Evolutionary conservation across 768 basidiomycete species (phyloP).

Genomic region (Tricholoma saponaceum): DNA sequence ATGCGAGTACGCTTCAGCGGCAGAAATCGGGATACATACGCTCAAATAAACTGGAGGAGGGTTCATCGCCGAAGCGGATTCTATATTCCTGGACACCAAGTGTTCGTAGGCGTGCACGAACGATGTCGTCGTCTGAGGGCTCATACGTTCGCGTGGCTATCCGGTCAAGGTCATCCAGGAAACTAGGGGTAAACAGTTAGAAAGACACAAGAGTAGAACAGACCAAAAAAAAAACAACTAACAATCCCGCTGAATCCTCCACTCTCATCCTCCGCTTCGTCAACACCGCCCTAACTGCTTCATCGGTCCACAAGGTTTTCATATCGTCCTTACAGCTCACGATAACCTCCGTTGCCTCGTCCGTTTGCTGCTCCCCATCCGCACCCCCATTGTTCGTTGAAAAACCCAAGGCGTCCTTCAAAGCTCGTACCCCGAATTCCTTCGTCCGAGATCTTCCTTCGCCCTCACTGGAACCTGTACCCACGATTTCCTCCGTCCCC

Average conservation of each 20-base stretch:
- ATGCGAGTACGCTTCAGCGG: neutral
- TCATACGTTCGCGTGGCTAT: slow-evolving; percentile 53
- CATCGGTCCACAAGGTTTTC: slow-evolving; percentile 54
- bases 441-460: neutral
- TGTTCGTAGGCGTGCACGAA: slow-evolving; percentile 65
- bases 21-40: neutral
- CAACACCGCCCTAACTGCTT: slow-evolving; percentile 42
- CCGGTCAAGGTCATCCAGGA: slow-evolving; percentile 62
- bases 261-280: slow-evolving; percentile 43
- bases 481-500: slow-evolving; percentile 42
- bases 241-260: slow-evolving; percentile 62
- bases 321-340: slow-evolving; percentile 48
- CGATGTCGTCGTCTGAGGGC: slow-evolving; percentile 59
- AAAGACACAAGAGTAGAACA: neutral
- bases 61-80: slow-evolving; percentile 40
- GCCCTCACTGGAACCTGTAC: slow-evolving; percentile 13
- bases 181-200: slow-evolving; percentile 35
- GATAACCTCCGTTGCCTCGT: slow-evolving; percentile 48
- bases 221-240: slow-evolving; percentile 21
- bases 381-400: neutral
- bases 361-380: neutral
- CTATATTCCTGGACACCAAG: slow-evolving; percentile 68
- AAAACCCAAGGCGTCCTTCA: slow-evolving; percentile 14
- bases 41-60: slow-evolving; percentile 2
- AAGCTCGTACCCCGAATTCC: slow-evolving; percentile 20